phyloP scores from a whole-genome alignment of 192 early-diverging fungal genomes.

The Coemansia sp. region DNA sequence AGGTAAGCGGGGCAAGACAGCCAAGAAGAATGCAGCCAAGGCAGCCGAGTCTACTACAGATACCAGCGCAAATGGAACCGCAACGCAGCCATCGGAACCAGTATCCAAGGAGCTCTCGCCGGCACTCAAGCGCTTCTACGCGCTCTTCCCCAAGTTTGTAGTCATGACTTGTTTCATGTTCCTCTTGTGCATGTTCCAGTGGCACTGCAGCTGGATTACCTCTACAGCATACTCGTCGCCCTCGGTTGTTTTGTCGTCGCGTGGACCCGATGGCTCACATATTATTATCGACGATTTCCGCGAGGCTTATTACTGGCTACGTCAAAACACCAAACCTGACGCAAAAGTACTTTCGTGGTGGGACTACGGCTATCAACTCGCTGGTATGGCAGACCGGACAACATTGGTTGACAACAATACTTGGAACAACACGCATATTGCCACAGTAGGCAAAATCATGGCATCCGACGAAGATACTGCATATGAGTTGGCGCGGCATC shows the following conservation, averaged over 20 bases:
- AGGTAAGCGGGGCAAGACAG: slow-evolving; percentile 29
- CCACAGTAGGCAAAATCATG: slow-evolving; percentile 96
- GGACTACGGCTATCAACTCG: slow-evolving; percentile 99
- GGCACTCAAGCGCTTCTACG: slow-evolving; percentile 34
- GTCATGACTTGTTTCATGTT: slow-evolving; percentile 72
- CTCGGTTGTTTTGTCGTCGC: slow-evolving; percentile 95
- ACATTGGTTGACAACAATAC: slow-evolving; percentile 99
- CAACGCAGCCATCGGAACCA: neutral
- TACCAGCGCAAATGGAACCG: neutral
- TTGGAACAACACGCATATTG: slow-evolving; percentile 99
- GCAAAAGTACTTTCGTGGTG: slow-evolving; percentile 99
- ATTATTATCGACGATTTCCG: slow-evolving; percentile 99
- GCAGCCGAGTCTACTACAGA: neutral
- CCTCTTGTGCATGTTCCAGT: slow-evolving; percentile 83
- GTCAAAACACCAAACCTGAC: slow-evolving; percentile 92
- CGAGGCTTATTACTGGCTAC: slow-evolving; percentile 99
- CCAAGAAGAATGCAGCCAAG: slow-evolving; percentile 10
- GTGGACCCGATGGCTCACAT: slow-evolving; percentile 85
- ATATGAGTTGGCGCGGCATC: slow-evolving; percentile 87
- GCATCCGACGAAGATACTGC: slow-evolving; percentile 88
- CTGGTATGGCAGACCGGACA: slow-evolving; percentile 97
- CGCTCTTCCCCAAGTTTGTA: slow-evolving; percentile 43
- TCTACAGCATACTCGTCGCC: slow-evolving; percentile 98
- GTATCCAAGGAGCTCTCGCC: neutral
- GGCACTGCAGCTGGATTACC: slow-evolving; percentile 99